phyloP scores from a whole-genome alignment of 805 yeast species.

The Ogataea degrootiae region DNA sequence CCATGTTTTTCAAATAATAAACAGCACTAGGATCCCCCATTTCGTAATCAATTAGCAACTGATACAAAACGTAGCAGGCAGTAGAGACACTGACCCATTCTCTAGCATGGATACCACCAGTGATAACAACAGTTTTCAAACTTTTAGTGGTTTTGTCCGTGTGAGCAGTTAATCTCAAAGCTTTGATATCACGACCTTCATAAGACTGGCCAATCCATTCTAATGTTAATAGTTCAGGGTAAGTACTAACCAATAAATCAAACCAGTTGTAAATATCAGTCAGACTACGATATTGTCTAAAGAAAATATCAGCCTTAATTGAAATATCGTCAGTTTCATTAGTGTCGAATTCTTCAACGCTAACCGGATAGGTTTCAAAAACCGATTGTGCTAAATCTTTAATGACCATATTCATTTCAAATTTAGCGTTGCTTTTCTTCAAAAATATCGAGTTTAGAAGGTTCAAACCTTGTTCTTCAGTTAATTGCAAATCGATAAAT shows the following conservation, averaged over 20 bases:
- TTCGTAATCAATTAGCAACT: slow-evolving; percentile 45
- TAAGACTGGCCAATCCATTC: slow-evolving; percentile 71
- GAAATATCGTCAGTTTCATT: slow-evolving; percentile 3
- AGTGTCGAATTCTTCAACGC: neutral
- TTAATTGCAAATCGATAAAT: slow-evolving; percentile 44
- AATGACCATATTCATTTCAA: slow-evolving; percentile 40
- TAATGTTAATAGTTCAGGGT: slow-evolving; percentile 56
- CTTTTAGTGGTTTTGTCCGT: slow-evolving; percentile 28
- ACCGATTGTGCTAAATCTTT: slow-evolving; percentile 54
- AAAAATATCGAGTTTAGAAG: slow-evolving; percentile 13
- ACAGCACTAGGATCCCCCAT: slow-evolving; percentile 35
- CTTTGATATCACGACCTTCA: slow-evolving; percentile 69
- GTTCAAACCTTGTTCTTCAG: slow-evolving; percentile 16
- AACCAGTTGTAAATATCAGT: slow-evolving; percentile 71
- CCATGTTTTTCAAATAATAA: slow-evolving; percentile 50
- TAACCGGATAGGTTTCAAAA: slow-evolving; percentile 47
- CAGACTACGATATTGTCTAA: slow-evolving; percentile 63
- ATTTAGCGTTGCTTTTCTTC: slow-evolving; percentile 7
- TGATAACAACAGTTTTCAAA: slow-evolving; percentile 62
- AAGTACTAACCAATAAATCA: slow-evolving; percentile 52
- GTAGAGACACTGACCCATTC: slow-evolving; percentile 84
- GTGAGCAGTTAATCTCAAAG: slow-evolving; percentile 56
- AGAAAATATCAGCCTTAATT: slow-evolving; percentile 48
- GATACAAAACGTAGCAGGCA: slow-evolving; percentile 50
- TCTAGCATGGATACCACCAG: slow-evolving; percentile 85